phyloP scores from a whole-genome alignment of 1,139 yeast genomes.

The Wickerhamomyces sp. region DNA sequence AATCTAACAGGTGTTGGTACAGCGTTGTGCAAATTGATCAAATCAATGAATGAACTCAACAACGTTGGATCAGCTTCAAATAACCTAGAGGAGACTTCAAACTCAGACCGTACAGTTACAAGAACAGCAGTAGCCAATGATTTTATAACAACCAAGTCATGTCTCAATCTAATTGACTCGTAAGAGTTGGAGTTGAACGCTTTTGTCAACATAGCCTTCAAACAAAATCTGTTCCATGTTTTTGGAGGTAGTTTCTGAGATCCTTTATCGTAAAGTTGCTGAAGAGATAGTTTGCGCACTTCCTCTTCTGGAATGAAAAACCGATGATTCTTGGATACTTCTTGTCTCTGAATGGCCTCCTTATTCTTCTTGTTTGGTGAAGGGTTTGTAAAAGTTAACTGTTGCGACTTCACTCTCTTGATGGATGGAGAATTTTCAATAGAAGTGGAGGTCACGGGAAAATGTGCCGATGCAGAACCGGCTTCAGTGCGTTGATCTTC shows the following conservation, averaged over 20 bases:
- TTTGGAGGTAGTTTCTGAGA: conserved; percentile 53
- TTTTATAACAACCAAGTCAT: conserved; percentile 56
- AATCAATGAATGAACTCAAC: conserved; percentile 63
- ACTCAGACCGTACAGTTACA: conserved; percentile 43
- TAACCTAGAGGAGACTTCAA: conserved; percentile 53
- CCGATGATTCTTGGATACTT: conserved; percentile 35
- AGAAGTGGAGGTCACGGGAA: neutral
- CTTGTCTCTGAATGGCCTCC: neutral
- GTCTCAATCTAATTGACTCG: conserved; percentile 52
- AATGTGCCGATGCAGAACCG: neutral
- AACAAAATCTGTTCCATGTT: conserved; percentile 58
- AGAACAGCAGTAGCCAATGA: conserved; percentile 63
- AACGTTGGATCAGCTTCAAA: conserved; percentile 75
- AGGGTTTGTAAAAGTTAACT: conserved; percentile 9
- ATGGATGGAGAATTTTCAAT: conserved; percentile 12
- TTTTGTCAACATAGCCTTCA: conserved; percentile 63
- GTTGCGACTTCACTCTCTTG: conserved; percentile 10
- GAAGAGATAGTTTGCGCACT: conserved; percentile 38
- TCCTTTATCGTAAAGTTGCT: conserved; percentile 63
- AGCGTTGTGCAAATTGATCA: conserved; percentile 53
- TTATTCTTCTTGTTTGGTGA: conserved; percentile 20
- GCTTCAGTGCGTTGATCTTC: conserved; percentile 6
- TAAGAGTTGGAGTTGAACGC: conserved; percentile 58
- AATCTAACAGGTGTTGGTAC: conserved; percentile 48
- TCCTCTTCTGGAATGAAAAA: conserved; percentile 17